Evolutionary conservation across 129 eudicot species (phyloP).

Genomic region (Helianthus annuus): HanXRQr2.0-SUNRISE NC_035446.2:163124959-163125458

Average conservation of each 20-base stretch:
- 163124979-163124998: too few species aligned
- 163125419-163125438: conserved; percentile 32
- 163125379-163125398: conserved; percentile 38
- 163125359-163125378: conserved; percentile 48
- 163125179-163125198: conserved; percentile 53
- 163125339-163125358: conserved; percentile 49
- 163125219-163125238: conserved; percentile 60
- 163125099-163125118: too few species aligned
- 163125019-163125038: too few species aligned
- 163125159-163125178: conserved; percentile 40
- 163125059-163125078: too few species aligned
- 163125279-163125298: conserved; percentile 57
- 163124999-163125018: too few species aligned
- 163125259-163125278: conserved; percentile 50
- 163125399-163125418: conserved; percentile 44
- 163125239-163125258: conserved; percentile 79
- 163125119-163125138: too few species aligned
- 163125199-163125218: conserved; percentile 28
- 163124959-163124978: too few species aligned
- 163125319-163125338: conserved; percentile 33
- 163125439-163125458: conserved; percentile 27
- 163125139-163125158: background rate
- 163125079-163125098: too few species aligned
- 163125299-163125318: conserved; percentile 36
- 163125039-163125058: too few species aligned